These are phyloP conservation scores for Penicillium robsamsonii DNA, from an alignment of 495 filamentous ascomycete species.

Conservation along the genomic window DNA sequence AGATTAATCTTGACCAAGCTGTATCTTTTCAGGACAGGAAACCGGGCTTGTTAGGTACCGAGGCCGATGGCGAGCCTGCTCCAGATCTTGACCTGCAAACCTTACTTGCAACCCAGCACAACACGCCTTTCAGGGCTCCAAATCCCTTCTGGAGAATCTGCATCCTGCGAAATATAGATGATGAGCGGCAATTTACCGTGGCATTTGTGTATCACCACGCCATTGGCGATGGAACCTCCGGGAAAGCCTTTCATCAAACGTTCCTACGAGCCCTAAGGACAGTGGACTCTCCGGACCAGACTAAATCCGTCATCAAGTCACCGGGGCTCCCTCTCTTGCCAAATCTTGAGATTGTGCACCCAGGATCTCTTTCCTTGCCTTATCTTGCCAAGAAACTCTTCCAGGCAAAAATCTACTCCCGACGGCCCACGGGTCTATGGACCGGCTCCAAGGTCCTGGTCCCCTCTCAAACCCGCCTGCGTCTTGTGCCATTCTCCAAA, in stretches of 20 bases:
- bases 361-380: conserved; percentile 26
- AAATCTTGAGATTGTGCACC: conserved; percentile 27
- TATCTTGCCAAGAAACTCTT: conserved; percentile 30
- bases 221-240: conserved; percentile 34
- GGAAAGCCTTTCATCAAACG: conserved; percentile 35
- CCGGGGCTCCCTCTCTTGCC: conserved; percentile 33
- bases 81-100: conserved; percentile 35
- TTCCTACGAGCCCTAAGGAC: conserved; percentile 29
- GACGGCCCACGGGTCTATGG: conserved; percentile 24
- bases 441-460: conserved; percentile 23
- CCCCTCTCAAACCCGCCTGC: conserved; percentile 20
- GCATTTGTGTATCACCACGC: conserved; percentile 41
- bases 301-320: conserved; percentile 23
- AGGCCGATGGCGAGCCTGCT: conserved; percentile 20
- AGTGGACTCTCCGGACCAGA: conserved; percentile 15
- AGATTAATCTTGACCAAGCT: conserved; percentile 38
- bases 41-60: conserved; percentile 7
- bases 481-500: conserved; percentile 25
- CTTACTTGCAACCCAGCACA: conserved; percentile 39
- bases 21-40: conserved; percentile 33
- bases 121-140: conserved; percentile 29
- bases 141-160: conserved; percentile 41
- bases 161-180: conserved; percentile 25
- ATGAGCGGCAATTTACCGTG: conserved; percentile 31
- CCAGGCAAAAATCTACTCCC: conserved; percentile 26